Conservation (phyloP, 2,329 filamentous ascomycete species). For the Anthostomella pinea region DNA sequence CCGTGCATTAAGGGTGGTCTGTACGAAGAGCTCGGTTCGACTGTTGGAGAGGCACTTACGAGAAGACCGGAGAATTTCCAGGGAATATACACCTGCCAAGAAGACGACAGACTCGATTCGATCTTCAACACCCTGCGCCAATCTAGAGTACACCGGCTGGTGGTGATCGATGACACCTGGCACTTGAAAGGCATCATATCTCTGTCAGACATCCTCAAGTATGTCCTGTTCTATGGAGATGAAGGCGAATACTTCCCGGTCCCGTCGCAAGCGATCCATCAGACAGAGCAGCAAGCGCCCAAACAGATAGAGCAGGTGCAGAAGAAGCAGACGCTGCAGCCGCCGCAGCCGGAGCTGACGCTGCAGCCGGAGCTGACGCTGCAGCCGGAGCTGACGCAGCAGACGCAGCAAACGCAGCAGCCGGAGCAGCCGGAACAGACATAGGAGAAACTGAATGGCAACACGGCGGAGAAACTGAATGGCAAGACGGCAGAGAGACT, state of each 20-base stretch:
- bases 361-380: too few species aligned
- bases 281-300: too few species aligned
- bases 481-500: slow-evolving; percentile 5
- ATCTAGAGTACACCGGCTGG: slow-evolving; percentile 87
- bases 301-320: too few species aligned
- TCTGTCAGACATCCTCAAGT: slow-evolving; percentile 93
- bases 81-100: slow-evolving; percentile 92
- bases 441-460: too few species aligned
- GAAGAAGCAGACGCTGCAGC: too few species aligned
- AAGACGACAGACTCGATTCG: slow-evolving; percentile 87
- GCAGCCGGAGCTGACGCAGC: too few species aligned
- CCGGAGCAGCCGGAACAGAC: too few species aligned
- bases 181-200: slow-evolving; percentile 86
- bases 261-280: too few species aligned
- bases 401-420: too few species aligned
- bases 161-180: slow-evolving; percentile 88
- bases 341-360: too few species aligned
- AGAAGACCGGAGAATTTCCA: slow-evolving; percentile 88
- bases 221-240: slow-evolving; percentile 80
- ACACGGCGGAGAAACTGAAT: slow-evolving; percentile 8
- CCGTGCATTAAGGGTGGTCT: slow-evolving; percentile 89
- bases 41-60: slow-evolving; percentile 83
- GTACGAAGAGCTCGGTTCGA: slow-evolving; percentile 85
- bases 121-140: slow-evolving; percentile 97
- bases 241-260: slow-evolving; percentile 46